Evolutionary conservation across 306 rosid species (phyloP).

Genomic region (Dryas alaskensis): DNA sequence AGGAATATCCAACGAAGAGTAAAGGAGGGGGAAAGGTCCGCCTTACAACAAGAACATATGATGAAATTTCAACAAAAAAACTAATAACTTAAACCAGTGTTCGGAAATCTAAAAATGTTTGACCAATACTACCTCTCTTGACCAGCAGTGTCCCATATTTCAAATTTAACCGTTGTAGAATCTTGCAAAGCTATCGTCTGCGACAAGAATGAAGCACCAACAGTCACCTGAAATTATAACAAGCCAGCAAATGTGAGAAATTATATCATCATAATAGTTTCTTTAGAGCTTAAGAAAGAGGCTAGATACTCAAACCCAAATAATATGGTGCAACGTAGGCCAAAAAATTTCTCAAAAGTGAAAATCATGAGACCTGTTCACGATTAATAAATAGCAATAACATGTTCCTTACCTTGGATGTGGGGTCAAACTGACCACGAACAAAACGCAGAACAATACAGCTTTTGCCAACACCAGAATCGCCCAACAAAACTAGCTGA

Average conservation of each 20-base stretch:
- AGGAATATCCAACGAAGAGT: conserved; percentile 13
- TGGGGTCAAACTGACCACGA: conserved; percentile 98
- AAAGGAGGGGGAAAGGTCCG: conserved; percentile 3
- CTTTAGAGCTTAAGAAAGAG: neutral
- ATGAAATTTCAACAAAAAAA: neutral
- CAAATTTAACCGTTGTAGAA: conserved; percentile 97
- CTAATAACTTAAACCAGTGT: neutral
- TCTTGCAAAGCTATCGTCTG: conserved; percentile 99
- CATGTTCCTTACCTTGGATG: conserved; percentile 72
- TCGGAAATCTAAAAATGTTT: conserved; percentile 6
- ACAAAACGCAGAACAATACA: conserved; percentile 98
- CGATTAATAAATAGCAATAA: conserved; percentile 11
- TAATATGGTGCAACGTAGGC: conserved; percentile 7
- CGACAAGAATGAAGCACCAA: conserved; percentile 97
- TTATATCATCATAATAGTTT: conserved; percentile 10
- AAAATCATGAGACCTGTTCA: neutral
- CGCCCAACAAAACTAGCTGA: conserved; percentile 95
- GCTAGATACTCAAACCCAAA: neutral
- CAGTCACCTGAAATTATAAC: conserved; percentile 76
- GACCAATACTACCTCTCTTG: conserved; percentile 75
- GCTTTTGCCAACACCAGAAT: conserved; percentile 99
- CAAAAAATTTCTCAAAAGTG: neutral
- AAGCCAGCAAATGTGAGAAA: conserved; percentile 28
- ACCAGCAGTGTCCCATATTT: conserved; percentile 99
- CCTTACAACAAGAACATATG: neutral